These are phyloP conservation scores for Aspergillus egyptiacus DNA, from an alignment of 495 filamentous ascomycete genomes.

Conservation along the genomic window DNA sequence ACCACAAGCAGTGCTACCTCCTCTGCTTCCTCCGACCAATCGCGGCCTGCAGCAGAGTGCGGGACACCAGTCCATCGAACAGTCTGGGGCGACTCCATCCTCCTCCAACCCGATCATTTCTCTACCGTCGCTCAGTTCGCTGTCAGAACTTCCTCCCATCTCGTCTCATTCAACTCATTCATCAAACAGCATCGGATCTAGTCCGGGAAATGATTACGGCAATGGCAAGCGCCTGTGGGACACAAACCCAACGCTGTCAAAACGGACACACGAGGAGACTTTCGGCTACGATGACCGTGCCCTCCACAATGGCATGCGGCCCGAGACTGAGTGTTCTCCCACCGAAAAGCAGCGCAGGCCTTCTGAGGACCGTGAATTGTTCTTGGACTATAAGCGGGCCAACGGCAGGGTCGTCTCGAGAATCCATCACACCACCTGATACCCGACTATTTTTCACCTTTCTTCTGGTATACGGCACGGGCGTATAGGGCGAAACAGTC, in stretches of 20 bases:
- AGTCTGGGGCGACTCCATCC: constrained; percentile 23
- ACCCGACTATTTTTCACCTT: constrained; percentile 2
- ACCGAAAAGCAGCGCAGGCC: constrained; percentile 21
- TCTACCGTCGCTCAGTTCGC: constrained; percentile 22
- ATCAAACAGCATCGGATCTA: constrained; percentile 21
- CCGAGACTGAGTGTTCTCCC: constrained; percentile 32
- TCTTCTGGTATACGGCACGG: constrained; percentile 13
- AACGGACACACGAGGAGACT: constrained; percentile 38
- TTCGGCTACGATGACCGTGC: constrained; percentile 40
- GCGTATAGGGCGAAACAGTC: constrained; percentile 9
- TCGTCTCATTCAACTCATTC: constrained; percentile 23
- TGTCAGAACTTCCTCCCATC: constrained; percentile 23
- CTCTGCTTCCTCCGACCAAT: constrained; percentile 25
- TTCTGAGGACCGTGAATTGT: constrained; percentile 32
- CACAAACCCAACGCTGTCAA: constrained; percentile 24
- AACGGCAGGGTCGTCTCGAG: constrained; percentile 36
- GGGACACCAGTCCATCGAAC: constrained; percentile 25
- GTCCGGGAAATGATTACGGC: constrained; percentile 24
- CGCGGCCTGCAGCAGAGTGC: constrained; percentile 9
- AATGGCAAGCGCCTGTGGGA: constrained; percentile 31
- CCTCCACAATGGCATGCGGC: constrained; percentile 49
- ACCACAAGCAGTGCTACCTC: constrained; percentile 16
- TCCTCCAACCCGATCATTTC: constrained; percentile 18
- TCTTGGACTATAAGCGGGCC: constrained; percentile 49
- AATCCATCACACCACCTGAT: constrained; percentile 16